These are phyloP conservation scores for Aquilaria agallochum DNA, from an alignment of 441 rosid genomes.

Conservation along the genomic window DNA sequence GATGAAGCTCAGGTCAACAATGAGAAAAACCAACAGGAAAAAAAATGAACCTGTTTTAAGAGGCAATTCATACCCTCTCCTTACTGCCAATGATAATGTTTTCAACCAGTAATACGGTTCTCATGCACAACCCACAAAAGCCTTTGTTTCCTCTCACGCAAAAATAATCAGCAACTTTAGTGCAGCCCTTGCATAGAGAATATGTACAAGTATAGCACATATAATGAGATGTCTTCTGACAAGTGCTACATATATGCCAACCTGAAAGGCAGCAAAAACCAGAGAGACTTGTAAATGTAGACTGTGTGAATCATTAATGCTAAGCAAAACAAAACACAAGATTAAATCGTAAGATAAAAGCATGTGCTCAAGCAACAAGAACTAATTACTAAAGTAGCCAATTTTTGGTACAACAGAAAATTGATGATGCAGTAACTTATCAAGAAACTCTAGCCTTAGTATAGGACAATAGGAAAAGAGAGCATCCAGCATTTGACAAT, in stretches of 20 bases:
- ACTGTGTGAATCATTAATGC: too few species aligned
- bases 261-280: conserved; percentile 49
- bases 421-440: too few species aligned
- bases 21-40: too few species aligned
- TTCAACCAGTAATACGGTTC: conserved; percentile 81
- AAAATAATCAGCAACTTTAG: conserved; percentile 73
- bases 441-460: too few species aligned
- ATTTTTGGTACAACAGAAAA: too few species aligned
- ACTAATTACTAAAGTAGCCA: too few species aligned
- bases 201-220: conserved; percentile 95
- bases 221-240: conserved; percentile 74
- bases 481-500: too few species aligned
- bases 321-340: too few species aligned
- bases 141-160: conserved; percentile 76
- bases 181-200: conserved; percentile 87
- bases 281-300: not conserved
- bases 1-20: too few species aligned
- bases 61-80: conserved; percentile 46
- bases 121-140: conserved; percentile 83
- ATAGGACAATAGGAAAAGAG: too few species aligned
- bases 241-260: conserved; percentile 88
- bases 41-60: not conserved
- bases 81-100: conserved; percentile 38
- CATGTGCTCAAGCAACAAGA: too few species aligned
- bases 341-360: too few species aligned